Conservation (phyloP, 139 green algal genomes). For the Desmodesmus armatus region DNA sequence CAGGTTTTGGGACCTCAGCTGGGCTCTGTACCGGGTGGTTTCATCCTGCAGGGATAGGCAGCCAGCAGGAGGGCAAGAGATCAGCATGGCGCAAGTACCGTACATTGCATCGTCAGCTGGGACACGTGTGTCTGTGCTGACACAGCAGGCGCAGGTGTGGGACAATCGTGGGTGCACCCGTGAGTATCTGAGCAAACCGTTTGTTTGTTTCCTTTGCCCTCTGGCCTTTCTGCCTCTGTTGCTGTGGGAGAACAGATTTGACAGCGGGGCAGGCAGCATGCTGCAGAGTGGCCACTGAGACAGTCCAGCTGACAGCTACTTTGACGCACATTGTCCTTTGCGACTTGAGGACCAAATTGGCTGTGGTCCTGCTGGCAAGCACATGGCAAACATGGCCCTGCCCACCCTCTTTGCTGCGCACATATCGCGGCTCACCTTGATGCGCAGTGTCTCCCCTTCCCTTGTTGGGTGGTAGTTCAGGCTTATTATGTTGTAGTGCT, state of each 20-base stretch:
- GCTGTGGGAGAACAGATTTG: too few relatives aligned
- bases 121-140: too few relatives aligned
- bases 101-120: neutral
- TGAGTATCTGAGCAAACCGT: too few relatives aligned
- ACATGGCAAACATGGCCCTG: neutral
- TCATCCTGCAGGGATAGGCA: conserved; percentile 50
- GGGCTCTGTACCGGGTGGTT: conserved; percentile 8
- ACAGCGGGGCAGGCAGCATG: neutral
- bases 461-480: conserved; percentile 45
- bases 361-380: neutral
- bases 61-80: neutral
- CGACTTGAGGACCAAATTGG: too few relatives aligned
- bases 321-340: too few relatives aligned
- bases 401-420: neutral
- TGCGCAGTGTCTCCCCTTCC: conserved; percentile 41
- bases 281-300: neutral
- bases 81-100: neutral
- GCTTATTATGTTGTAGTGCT: conserved; percentile 62
- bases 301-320: neutral
- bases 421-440: conserved; percentile 44
- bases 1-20: conserved; percentile 48
- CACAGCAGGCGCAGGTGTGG: too few relatives aligned
- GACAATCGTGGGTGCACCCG: too few relatives aligned
- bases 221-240: neutral
- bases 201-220: too few relatives aligned